These are phyloP conservation scores for Hyphopichia wangnamkhiaoensis DNA, from an alignment of 1,139 yeast species.

Conservation along the genomic window DNA sequence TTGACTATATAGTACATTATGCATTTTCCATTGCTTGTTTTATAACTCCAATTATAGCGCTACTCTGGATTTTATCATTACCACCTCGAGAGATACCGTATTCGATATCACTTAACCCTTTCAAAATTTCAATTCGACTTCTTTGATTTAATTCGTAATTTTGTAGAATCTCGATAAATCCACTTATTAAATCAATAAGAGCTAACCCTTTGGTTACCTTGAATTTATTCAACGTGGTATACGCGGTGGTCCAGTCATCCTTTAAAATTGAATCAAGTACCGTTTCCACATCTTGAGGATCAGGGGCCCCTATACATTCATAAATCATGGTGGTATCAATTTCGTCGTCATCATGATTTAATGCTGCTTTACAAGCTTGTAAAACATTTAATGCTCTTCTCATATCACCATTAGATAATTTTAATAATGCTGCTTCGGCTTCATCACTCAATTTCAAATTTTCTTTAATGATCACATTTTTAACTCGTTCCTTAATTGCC, in stretches of 20 bases:
- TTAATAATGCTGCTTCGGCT: constrained; percentile 68
- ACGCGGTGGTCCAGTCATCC: constrained; percentile 87
- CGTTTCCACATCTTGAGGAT: constrained; percentile 78
- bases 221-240: constrained; percentile 60
- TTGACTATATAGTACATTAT: too few relatives aligned
- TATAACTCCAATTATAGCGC: constrained; percentile 87
- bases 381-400: constrained; percentile 89
- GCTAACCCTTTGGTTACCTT: constrained; percentile 83
- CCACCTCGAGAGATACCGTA: constrained; percentile 93
- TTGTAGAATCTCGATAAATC: constrained; percentile 70
- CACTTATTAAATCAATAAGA: constrained; percentile 76
- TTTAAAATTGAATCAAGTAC: constrained; percentile 75
- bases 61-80: constrained; percentile 82
- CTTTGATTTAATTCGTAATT: constrained; percentile 61
- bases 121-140: constrained; percentile 63
- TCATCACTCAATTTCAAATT: constrained; percentile 54
- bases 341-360: constrained; percentile 46
- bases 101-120: constrained; percentile 82
- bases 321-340: constrained; percentile 77
- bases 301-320: constrained; percentile 95
- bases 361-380: constrained; percentile 89
- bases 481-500: constrained; percentile 69
- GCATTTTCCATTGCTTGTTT: constrained; percentile 55
- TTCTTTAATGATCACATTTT: constrained; percentile 70
- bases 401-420: constrained; percentile 90